Base-by-base conservation (phyloP, 148 eudicot genomes). In the Cornus kousa region DNA sequence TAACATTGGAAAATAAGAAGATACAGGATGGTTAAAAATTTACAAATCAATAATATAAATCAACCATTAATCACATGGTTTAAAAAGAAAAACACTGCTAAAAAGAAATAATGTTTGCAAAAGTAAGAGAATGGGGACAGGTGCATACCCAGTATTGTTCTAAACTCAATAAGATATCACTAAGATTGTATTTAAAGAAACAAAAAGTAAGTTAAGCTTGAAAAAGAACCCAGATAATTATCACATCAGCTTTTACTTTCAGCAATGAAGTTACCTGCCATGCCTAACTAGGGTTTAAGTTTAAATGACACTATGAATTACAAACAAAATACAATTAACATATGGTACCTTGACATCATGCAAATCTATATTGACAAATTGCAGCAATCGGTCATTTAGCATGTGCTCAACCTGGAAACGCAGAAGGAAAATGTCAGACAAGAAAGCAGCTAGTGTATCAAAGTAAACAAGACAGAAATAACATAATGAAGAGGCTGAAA, bases 291-390 rank as follows among this genome's bases (percentile, higher is more conserved):
- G 37, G 59, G 14, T 53, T 19, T 53, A 53, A 62, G 53, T 32
- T 60, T 33, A 17, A 12, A 62, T 2, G 12, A 62, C 12, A 12
- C n/a, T 22, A 39, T 16, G 40, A 5, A 23, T 65, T 31, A 22
- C 70, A 75, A 33, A 67, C 3, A 43, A 16, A 67, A 13, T 53
- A 46, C 65, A 78, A 19, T 43, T 48, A 20, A 59, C n/a, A 59
- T 57, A 35, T 10, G 37, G 80, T 93, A 95, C 99, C 99, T 96
- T 96, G 76, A 96, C 99, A 73, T 96, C 98, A 59, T 87, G 99
- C 85, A 96, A 84, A 85, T 96, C 99, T 78, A 93, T 83, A 85
- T 93, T 93, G 83, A 92, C 97, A 82, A 96, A 93, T 78, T 96
- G 98, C 78, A 88, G 89, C 82, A 96, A 79, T 77, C 94, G 85